A percentile compares a stretch with the other conserved stretches of the same genome.
phyloP scores from a whole-genome alignment of 805 yeast species.

The Yarrowia sp. region DNA sequence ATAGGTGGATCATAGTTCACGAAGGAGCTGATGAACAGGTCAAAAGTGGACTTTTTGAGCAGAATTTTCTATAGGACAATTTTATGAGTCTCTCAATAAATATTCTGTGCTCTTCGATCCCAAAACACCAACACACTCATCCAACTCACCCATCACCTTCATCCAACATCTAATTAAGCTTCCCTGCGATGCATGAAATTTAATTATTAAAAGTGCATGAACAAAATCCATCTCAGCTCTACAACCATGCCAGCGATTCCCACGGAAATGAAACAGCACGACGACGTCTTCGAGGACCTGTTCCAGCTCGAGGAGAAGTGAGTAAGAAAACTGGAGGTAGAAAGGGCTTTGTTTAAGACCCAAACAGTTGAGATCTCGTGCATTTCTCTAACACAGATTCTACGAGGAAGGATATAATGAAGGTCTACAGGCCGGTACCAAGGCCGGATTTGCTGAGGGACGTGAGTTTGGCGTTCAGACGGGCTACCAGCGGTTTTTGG shows the following conservation, averaged over 20 bases:
- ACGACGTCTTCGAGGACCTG: slow-evolving; percentile 48
- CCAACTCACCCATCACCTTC: too few species aligned
- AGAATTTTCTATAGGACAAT: too few species aligned
- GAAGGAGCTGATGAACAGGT: too few species aligned
- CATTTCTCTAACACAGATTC: slow-evolving; percentile 40
- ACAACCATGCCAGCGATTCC: neutral
- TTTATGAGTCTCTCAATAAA: too few species aligned
- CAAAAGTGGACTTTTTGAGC: too few species aligned
- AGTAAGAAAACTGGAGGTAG: neutral
- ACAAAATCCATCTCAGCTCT: neutral
- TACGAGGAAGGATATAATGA: slow-evolving; percentile 70
- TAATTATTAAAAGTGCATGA: neutral
- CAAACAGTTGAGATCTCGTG: neutral
- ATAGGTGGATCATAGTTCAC: too few species aligned
- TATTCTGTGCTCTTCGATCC: too few species aligned
- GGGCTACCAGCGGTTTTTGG: slow-evolving; percentile 45
- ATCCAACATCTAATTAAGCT: too few species aligned
- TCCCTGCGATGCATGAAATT: neutral
- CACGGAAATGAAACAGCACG: slow-evolving; percentile 26
- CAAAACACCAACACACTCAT: too few species aligned
- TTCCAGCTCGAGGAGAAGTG: slow-evolving; percentile 58
- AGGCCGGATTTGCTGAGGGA: slow-evolving; percentile 68
- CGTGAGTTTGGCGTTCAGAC: slow-evolving; percentile 68
- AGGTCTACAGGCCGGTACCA: slow-evolving; percentile 62
- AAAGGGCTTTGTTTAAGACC: neutral